Conservation (phyloP, 352 stramenopile genomes). For the Hyaloperonospora arabidopsidis region DNA sequence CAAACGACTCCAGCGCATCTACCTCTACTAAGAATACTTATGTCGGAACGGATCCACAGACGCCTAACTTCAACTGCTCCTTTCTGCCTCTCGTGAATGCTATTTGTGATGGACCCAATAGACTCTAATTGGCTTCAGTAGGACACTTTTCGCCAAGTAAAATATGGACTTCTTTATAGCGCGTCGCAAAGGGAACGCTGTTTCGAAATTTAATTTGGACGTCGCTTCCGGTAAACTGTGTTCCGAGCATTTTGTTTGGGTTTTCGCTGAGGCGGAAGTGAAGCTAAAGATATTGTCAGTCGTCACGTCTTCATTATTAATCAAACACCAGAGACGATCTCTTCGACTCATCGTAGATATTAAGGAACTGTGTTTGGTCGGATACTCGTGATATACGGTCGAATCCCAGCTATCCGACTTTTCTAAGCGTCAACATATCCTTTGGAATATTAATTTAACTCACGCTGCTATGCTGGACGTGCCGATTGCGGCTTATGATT, state of each 20-base stretch:
- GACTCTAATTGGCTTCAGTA: not conserved
- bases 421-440: not conserved
- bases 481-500: not conserved
- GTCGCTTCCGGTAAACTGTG: not conserved
- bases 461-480: not conserved
- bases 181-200: constrained; percentile 1
- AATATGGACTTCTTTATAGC: constrained; percentile 1
- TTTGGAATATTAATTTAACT: not conserved
- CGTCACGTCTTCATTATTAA: constrained; percentile 1
- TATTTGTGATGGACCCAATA: not conserved
- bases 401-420: not conserved
- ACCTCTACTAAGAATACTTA: constrained; percentile 3
- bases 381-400: constrained; percentile 3
- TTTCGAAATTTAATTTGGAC: constrained; percentile 12
- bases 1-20: constrained; percentile 10
- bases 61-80: not conserved
- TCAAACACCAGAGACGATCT: not conserved
- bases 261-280: not conserved
- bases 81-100: not conserved
- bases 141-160: not conserved
- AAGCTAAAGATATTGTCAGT: constrained; percentile 1
- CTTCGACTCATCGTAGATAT: constrained; percentile 1
- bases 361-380: constrained; percentile 5
- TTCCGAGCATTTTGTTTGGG: not conserved
- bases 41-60: not conserved